Percentiles rank a stretch among this genome's conserved stretches.
Conservation (phyloP, 768 basidiomycete genomes). For the Agaricus blazei region DNA sequence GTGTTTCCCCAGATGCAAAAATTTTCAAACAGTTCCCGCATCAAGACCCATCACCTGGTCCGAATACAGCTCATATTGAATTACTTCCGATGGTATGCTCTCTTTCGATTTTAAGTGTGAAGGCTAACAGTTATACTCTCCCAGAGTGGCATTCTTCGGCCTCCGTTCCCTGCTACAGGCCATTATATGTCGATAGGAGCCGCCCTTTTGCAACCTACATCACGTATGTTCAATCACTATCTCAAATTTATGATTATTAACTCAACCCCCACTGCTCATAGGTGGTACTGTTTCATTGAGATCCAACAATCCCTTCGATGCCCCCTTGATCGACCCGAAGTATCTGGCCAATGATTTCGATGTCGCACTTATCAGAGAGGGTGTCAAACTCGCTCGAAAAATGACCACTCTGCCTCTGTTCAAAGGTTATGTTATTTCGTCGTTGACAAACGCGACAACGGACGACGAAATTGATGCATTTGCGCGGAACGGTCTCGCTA, state of each 20-base stretch:
- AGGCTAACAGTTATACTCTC: neutral
- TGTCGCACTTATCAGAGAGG: constrained; percentile 19
- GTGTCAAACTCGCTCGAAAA: constrained; percentile 12
- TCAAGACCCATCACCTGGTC: constrained; percentile 31
- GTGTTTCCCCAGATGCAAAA: constrained; percentile 22
- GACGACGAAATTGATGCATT: constrained; percentile 20
- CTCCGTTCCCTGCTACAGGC: constrained; percentile 20
- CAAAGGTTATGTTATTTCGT: constrained; percentile 19
- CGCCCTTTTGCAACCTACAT: constrained; percentile 26
- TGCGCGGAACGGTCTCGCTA: constrained; percentile 12
- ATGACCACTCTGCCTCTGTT: constrained; percentile 20
- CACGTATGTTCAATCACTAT: constrained; percentile 21
- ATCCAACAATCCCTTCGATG: constrained; percentile 36
- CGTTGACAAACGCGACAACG: constrained; percentile 14
- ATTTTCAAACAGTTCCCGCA: constrained; percentile 20
- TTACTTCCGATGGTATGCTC: constrained; percentile 23
- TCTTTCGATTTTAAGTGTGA: neutral
- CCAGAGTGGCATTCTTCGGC: constrained; percentile 10
- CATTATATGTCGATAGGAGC: constrained; percentile 23
- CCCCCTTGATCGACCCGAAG: constrained; percentile 42
- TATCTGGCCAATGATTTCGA: constrained; percentile 30
- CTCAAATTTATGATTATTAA: neutral
- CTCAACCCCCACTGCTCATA: constrained; percentile 1
- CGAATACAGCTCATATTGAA: constrained; percentile 29
- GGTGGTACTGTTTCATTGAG: constrained; percentile 28